Percentiles rank a stretch among this genome's conserved stretches.
Evolutionary conservation across 1,284 basidiomycete genomes (phyloP).

Genomic region (Rhodotorula sp.): DNA sequence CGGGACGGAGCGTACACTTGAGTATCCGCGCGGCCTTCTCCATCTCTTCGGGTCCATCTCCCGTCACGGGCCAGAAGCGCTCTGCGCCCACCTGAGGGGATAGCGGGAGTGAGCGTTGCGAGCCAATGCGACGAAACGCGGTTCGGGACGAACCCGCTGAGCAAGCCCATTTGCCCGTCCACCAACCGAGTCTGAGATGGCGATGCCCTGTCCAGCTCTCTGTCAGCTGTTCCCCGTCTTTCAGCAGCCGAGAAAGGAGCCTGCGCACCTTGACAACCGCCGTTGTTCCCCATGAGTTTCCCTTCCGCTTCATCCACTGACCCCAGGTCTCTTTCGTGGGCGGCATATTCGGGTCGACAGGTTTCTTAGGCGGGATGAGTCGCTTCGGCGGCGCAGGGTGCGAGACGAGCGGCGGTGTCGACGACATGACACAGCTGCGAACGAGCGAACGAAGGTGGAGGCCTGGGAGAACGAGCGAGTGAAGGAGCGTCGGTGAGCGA

Average conservation of each 20-base stretch:
- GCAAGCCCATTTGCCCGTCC: conserved; percentile 18
- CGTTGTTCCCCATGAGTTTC: conserved; percentile 15
- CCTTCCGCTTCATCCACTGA: conserved; percentile 23
- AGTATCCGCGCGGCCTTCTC: conserved; percentile 57
- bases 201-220: conserved; percentile 12
- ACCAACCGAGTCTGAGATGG: conserved; percentile 29
- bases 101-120: not conserved
- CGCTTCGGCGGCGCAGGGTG: conserved; percentile 31
- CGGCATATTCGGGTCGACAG: conserved; percentile 1
- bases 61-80: conserved; percentile 56
- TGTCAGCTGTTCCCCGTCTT: not conserved
- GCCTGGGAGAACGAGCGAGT: not conserved
- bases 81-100: conserved; percentile 50
- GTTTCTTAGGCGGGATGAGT: conserved; percentile 4
- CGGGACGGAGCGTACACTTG: conserved; percentile 13
- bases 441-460: not conserved
- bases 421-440: not conserved
- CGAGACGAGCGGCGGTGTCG: not conserved
- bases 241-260: not conserved
- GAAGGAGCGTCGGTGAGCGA: too few species aligned
- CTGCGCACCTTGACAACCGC: conserved; percentile 20
- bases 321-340: conserved; percentile 29
- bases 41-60: conserved; percentile 55
- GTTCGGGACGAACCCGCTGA: not conserved
- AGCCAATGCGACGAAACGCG: not conserved